Conservation (phyloP, 805 yeast genomes). For the Blastobotrys chiropterorum region DNA sequence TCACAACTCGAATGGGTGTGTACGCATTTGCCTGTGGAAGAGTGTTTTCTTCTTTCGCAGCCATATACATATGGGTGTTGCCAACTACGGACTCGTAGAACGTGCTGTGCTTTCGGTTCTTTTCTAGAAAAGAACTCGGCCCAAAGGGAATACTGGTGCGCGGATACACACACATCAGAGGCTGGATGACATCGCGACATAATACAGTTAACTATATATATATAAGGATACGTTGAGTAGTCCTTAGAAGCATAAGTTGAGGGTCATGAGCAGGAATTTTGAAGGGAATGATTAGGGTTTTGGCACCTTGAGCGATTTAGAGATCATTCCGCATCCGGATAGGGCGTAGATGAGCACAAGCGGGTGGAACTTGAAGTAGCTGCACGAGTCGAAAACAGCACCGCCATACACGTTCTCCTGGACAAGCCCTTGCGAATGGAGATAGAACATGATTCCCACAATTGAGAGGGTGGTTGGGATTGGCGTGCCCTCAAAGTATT, state of each 20-base stretch:
- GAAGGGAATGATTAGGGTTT: constrained; percentile 45
- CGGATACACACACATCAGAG: no score
- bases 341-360: constrained; percentile 54
- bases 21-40: no score
- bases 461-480: constrained; percentile 81
- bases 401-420: constrained; percentile 61
- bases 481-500: constrained; percentile 94
- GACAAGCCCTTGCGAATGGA: constrained; percentile 46
- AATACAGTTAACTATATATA: neutral
- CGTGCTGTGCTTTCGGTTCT: neutral
- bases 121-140: no score
- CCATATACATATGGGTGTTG: no score
- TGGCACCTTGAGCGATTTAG: constrained; percentile 86
- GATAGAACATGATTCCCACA: constrained; percentile 65
- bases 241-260: neutral
- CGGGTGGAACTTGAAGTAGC: constrained; percentile 70
- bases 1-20: no score
- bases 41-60: no score
- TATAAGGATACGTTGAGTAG: neutral
- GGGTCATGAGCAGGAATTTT: neutral
- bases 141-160: no score
- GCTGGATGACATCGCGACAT: neutral
- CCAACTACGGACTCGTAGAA: no score
- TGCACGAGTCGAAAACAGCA: constrained; percentile 40
- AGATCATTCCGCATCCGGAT: constrained; percentile 88